Percentiles rank a stretch among this genome's conserved stretches.
Conservation (phyloP, 1,284 basidiomycete species). For the Ceratobasidium papillatum region DNA sequence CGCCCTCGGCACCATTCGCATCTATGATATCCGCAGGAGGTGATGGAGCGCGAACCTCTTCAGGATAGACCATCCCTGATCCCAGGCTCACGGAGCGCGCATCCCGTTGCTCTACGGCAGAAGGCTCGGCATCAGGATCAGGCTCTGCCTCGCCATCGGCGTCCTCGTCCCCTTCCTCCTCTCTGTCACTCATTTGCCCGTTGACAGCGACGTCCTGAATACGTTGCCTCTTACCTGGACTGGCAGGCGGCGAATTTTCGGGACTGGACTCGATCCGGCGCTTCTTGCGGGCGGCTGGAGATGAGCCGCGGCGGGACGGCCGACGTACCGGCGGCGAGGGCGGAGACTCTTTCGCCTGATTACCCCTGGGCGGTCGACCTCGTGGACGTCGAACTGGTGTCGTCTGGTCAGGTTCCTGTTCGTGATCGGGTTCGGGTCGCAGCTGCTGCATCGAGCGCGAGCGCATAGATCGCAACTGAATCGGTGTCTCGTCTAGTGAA, state of each 20-base stretch:
- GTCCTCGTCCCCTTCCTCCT: constrained; percentile 42
- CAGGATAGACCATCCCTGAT: constrained; percentile 33
- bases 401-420: constrained; percentile 47
- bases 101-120: constrained; percentile 8
- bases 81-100: constrained; percentile 38
- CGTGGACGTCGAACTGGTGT: constrained; percentile 46
- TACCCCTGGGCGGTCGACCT: not conserved
- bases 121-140: constrained; percentile 21
- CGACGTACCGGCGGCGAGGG: constrained; percentile 4
- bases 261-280: constrained; percentile 37
- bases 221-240: constrained; percentile 42
- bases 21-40: not conserved
- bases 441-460: constrained; percentile 24
- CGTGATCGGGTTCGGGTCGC: constrained; percentile 42
- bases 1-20: constrained; percentile 6
- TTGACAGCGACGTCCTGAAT: constrained; percentile 48
- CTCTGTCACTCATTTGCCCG: constrained; percentile 21
- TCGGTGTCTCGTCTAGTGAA: constrained; percentile 39
- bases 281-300: constrained; percentile 36
- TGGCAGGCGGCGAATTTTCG: constrained; percentile 18
- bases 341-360: not conserved
- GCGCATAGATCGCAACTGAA: constrained; percentile 45
- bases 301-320: constrained; percentile 6
- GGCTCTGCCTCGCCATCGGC: constrained; percentile 45
- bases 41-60: constrained; percentile 1